Base-by-base conservation (phyloP, 352 stramenopile species). In the Bremia lactucae region DNA sequence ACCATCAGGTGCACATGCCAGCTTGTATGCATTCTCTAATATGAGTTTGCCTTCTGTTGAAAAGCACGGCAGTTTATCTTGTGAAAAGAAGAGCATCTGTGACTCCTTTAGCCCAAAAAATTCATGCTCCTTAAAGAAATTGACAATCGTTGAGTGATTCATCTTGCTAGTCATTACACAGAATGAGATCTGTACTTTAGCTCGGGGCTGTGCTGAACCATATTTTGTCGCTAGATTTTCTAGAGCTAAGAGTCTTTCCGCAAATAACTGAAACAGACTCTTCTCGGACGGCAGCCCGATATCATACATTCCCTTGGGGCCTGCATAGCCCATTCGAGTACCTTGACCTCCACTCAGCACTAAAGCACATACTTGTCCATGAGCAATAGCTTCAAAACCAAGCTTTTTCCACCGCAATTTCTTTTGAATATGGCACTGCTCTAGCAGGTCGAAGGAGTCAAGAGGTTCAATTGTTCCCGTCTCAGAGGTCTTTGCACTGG, bases 81-180 rank as follows among this genome's bases (percentile, higher is more conserved):
- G 96, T 8, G 69, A 54, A 55, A 99, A 99, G 66, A 98, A 98
- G 29, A 79, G 71, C 6, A 98, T 69, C 49, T 98, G 74, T 9
- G 69, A 46, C 31, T 82, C 47, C 16, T 60, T 40, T 0, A 98
- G 65, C 20, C 92, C 94, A 68, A 98, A 99, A 55, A 80, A 97
- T 7, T 67, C 49, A 44, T 97, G 72, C 0, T 80, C 33, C 15
- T 60, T 49, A 62, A 99, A 99, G 63, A 88, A 98, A 4, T 49
- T 49, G 3, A 81, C 49, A 4, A 95, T 98, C 18, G 83, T 72
- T 10, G 87, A 72, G 57, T 98, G 83, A 60, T 98, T 99, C 57
- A 98, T 81, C 13, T 87, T 76, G 59, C 87, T 98, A 11, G 95
- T 99, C 95, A 99, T 98, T 35, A 99, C 82, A 51, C 95, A 97